Percentiles rank a stretch among this genome's conserved stretches.
phyloP scores from a whole-genome alignment of 2,329 filamentous ascomycete genomes.

The Cryphonectria radicalis region DNA sequence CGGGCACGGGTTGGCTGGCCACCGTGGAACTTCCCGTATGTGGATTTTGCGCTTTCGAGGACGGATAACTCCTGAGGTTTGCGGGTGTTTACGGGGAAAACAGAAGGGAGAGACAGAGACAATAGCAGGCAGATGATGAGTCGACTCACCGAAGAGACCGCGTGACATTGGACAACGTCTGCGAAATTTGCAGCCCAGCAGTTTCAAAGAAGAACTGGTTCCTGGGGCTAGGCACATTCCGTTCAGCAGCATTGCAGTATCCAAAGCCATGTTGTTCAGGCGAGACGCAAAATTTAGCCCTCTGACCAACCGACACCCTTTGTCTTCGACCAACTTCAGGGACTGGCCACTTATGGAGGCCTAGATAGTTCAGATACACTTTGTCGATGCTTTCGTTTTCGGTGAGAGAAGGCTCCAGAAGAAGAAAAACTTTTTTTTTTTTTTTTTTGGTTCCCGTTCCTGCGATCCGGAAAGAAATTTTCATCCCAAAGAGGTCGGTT shows the following conservation, averaged over 20 bases:
- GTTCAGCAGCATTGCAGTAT: not conserved
- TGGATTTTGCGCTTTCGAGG: not conserved
- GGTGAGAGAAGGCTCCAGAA: not conserved
- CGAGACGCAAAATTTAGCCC: not conserved
- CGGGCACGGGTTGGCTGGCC: not conserved
- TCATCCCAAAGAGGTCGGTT: no score
- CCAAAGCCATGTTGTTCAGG: not conserved
- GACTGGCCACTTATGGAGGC: not conserved
- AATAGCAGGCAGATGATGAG: not conserved
- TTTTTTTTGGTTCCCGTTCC: no score
- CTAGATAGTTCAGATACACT: not conserved
- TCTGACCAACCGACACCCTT: not conserved
- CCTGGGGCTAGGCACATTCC: constrained; percentile 4
- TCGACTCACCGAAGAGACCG: not conserved
- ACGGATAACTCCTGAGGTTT: not conserved
- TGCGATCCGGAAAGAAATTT: no score
- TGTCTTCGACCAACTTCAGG: not conserved
- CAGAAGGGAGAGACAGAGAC: not conserved
- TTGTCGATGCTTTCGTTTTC: not conserved
- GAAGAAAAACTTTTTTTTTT: no score
- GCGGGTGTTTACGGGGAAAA: not conserved
- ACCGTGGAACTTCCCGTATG: not conserved
- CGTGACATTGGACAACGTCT: not conserved
- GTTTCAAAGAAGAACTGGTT: not conserved
- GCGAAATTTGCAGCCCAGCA: not conserved